Evolutionary conservation across 1,139 yeast genomes (phyloP).

Genomic region (Protomyces macrosporus): DNA sequence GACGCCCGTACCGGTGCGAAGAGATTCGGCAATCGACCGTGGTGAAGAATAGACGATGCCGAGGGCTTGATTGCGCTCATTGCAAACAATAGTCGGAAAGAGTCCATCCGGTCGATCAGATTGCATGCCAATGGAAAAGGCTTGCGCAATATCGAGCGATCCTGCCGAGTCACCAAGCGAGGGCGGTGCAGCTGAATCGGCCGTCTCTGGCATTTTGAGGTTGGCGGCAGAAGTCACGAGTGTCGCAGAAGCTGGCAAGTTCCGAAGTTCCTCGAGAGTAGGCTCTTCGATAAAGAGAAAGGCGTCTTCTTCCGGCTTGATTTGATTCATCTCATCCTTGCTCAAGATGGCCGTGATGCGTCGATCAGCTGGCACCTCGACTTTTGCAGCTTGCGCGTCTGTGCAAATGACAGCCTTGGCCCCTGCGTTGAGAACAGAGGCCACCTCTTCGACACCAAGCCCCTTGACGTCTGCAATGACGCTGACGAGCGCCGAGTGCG

Average conservation of each 20-base stretch:
- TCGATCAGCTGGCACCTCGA: not conserved
- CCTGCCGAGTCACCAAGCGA: not conserved
- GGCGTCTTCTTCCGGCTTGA: slow-evolving; percentile 2
- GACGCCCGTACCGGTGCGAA: slow-evolving; percentile 78
- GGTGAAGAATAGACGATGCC: slow-evolving; percentile 88
- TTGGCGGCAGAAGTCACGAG: slow-evolving; percentile 8
- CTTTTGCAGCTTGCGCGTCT: not conserved
- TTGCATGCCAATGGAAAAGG: slow-evolving; percentile 33
- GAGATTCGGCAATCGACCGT: slow-evolving; percentile 75
- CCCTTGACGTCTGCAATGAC: slow-evolving; percentile 14
- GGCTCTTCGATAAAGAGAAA: not conserved
- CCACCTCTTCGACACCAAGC: slow-evolving; percentile 5
- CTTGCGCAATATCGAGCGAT: not conserved
- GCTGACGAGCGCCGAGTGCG: slow-evolving; percentile 12
- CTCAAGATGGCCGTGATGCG: not conserved
- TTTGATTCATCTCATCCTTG: not conserved
- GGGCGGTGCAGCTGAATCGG: not conserved
- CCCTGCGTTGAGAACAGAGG: slow-evolving; percentile 7
- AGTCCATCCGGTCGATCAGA: slow-evolving; percentile 87
- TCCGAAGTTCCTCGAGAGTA: not conserved
- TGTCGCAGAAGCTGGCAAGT: slow-evolving; percentile 13
- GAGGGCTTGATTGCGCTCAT: slow-evolving; percentile 58
- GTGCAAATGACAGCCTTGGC: slow-evolving; percentile 1
- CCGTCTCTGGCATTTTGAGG: slow-evolving; percentile 1
- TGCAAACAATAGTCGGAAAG: slow-evolving; percentile 77